A percentile compares a stretch with the other conserved stretches of the same genome.
phyloP scores from a whole-genome alignment of 1,284 basidiomycete species.

The Rhodotorula glutinis region DNA sequence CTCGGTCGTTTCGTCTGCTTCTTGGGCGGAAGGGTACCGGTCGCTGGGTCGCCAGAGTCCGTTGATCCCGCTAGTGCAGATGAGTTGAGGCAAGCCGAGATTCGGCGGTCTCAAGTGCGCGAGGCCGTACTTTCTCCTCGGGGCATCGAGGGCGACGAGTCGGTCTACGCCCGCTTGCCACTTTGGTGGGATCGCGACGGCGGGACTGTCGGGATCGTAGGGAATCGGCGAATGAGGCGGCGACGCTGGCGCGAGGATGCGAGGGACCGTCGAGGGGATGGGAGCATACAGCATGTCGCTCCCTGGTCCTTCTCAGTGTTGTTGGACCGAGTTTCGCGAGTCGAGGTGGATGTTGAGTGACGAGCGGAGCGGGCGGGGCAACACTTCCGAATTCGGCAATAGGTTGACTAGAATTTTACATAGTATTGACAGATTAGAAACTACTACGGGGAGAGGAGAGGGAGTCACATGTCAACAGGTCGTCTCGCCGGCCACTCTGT shows the following conservation, averaged over 20 bases:
- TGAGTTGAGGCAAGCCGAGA: background rate
- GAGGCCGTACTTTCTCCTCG: background rate
- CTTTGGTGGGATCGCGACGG: too few relatives aligned
- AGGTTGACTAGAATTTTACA: too few relatives aligned
- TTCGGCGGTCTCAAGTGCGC: background rate
- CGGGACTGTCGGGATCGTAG: background rate
- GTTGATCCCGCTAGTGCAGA: background rate
- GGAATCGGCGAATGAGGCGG: background rate
- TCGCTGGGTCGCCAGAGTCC: background rate
- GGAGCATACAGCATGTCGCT: background rate
- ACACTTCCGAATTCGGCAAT: too few relatives aligned
- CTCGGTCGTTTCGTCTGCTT: background rate
- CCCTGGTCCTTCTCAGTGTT: too few relatives aligned
- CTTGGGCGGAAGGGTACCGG: background rate
- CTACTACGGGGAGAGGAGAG: too few relatives aligned
- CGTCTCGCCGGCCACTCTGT: too few relatives aligned
- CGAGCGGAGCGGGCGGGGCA: too few relatives aligned
- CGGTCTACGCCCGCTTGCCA: background rate
- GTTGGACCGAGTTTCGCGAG: too few relatives aligned
- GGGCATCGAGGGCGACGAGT: background rate
- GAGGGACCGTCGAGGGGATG: background rate
- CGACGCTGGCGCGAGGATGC: slow-evolving; percentile 7
- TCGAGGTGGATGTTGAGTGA: too few relatives aligned
- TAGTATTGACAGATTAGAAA: too few relatives aligned
- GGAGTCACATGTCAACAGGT: too few relatives aligned